These are phyloP conservation scores for Colletotrichum sp. DNA, from an alignment of 2,329 filamentous ascomycete species.

Conservation along the genomic window DNA sequence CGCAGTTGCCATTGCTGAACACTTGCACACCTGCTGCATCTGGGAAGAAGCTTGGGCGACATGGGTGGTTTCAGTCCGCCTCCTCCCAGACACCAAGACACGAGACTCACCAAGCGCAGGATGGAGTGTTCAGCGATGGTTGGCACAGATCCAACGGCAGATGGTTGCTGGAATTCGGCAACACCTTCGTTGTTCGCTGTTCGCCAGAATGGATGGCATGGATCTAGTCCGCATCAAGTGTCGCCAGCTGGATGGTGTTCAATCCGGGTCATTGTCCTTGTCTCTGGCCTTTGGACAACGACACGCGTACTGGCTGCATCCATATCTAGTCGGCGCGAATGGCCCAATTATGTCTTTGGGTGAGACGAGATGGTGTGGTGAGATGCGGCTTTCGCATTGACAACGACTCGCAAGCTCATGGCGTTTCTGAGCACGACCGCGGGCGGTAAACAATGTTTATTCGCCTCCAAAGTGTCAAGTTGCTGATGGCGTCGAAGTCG, in stretches of 20 bases:
- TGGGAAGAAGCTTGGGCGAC: constrained; percentile 8
- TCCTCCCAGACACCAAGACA: constrained; percentile 3
- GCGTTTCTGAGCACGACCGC: not conserved
- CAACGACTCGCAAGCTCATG: constrained; percentile 11
- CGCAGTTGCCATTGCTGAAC: not conserved
- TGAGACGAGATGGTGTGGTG: constrained; percentile 2
- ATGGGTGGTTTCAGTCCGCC: constrained; percentile 12
- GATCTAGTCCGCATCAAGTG: not conserved
- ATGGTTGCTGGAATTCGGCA: not conserved
- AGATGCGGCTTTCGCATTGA: constrained; percentile 8
- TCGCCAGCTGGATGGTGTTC: not conserved
- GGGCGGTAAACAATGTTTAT: not conserved
- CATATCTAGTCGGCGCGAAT: not conserved
- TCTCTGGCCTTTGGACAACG: not conserved
- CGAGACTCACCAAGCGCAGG: not conserved
- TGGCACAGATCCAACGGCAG: not conserved
- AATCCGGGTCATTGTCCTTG: not conserved
- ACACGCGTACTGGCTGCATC: constrained; percentile 11
- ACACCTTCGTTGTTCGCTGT: not conserved
- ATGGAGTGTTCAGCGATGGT: not conserved
- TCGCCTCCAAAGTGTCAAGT: not conserved
- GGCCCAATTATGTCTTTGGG: not conserved
- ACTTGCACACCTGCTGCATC: constrained; percentile 4
- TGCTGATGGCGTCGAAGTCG: not conserved
- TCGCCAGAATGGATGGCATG: not conserved